Evolutionary conservation across 306 rosid species (phyloP), one percentile per base, ranked within the genome.

Genomic region (Acacia melanoxylon): DNA sequence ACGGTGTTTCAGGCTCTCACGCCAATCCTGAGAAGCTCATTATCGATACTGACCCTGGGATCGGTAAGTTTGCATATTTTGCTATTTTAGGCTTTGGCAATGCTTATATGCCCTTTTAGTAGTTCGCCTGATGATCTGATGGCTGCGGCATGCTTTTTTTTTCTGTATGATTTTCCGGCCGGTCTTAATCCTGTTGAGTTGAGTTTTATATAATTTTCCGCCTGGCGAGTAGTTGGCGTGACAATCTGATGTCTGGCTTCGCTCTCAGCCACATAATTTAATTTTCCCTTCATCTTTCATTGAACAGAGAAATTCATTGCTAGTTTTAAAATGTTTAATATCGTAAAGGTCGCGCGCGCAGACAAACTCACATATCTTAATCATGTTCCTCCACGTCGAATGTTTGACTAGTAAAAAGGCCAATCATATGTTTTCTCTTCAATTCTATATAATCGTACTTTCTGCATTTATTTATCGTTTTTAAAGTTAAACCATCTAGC

Each of bases 21-120:
- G 29, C 54, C 35, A 72, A 76, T 66, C 88, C 83, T 25, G 86
- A 89, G 56, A 95, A 93, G 90, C 90, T 95, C 88, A 89, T 95
- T 62, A 93, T 95, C 68, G 99, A 95, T 72, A 95, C 99, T 42
- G 99, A 95, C 86, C 99, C 99, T 29, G 99, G 99, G 80, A 95
- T 95, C 77, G 99, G 99, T 92, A 79, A 84, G 88, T 83, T 54
- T 81, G 59, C 3, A 65, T 31, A 0, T 35, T 74, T 11, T 37
- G 1, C 8, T 20, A 44, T 44, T 44, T 44, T 44, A 44, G 54
- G 54, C 58, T 48, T 74, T 44, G 0, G 10, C 10, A 44, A 44
- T 49, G 24, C 19, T 85, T 14, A 3, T 70, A 24, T 80, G 37
- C 72, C 72, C 19, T 66, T 66, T 67, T 37, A 48, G 42, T 10